Conservation (phyloP, 2,329 filamentous ascomycete genomes). For the Zymoseptoria passerinii region DNA sequence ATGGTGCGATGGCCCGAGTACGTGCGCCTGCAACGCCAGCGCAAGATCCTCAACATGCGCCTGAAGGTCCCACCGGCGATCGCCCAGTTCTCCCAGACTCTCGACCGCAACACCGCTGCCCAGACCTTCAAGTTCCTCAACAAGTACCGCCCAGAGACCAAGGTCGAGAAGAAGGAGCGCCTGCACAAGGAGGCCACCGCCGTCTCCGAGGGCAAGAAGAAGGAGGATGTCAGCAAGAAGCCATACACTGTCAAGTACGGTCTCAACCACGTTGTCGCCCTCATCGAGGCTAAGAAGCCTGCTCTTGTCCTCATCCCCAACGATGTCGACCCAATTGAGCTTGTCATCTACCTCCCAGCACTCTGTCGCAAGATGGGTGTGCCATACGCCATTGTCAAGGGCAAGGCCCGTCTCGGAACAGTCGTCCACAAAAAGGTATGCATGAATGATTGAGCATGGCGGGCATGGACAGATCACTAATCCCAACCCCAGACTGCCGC, state of each 20-base stretch:
- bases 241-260: constrained; percentile 99
- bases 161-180: constrained; percentile 99
- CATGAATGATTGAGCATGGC: not conserved
- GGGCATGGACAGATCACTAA: constrained; percentile 11
- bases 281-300: constrained; percentile 99
- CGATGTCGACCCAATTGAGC: constrained; percentile 98
- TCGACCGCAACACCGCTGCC: constrained; percentile 92
- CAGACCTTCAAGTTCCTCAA: constrained; percentile 99
- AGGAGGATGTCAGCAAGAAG: constrained; percentile 99
- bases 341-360: constrained; percentile 97
- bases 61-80: constrained; percentile 97
- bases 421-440: constrained; percentile 98
- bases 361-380: constrained; percentile 99
- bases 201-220: constrained; percentile 98
- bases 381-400: constrained; percentile 98
- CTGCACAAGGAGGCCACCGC: constrained; percentile 96
- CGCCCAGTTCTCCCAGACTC: constrained; percentile 93
- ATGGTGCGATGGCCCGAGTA: constrained; percentile 99
- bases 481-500: constrained; percentile 72
- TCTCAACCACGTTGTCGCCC: constrained; percentile 96
- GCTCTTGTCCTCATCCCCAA: constrained; percentile 96
- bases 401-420: constrained; percentile 97
- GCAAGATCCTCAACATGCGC: constrained; percentile 95
- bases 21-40: constrained; percentile 90
- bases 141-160: constrained; percentile 99